Percentiles rank a stretch among this genome's conserved stretches.
Conservation (phyloP, 805 yeast species). For the Barnettozyma sucrosica region DNA sequence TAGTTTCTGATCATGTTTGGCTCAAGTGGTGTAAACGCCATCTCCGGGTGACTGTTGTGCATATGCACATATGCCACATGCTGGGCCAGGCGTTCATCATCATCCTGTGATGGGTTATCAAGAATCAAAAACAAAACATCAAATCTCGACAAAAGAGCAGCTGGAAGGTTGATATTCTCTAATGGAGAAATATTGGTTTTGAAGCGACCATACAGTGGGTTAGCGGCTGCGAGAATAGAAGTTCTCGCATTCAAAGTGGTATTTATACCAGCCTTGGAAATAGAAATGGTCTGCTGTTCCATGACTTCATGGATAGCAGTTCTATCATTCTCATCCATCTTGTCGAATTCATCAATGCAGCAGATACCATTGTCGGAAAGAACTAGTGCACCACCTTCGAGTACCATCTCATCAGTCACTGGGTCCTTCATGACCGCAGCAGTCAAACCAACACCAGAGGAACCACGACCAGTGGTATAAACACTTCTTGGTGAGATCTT, state of each 20-base stretch:
- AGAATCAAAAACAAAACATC: slow-evolving; percentile 83
- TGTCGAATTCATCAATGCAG: slow-evolving; percentile 98
- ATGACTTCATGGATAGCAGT: slow-evolving; percentile 98
- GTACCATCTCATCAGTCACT: slow-evolving; percentile 96
- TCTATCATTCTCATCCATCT: slow-evolving; percentile 95
- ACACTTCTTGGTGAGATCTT: slow-evolving; percentile 95
- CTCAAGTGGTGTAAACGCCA: slow-evolving; percentile 70
- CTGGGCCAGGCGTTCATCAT: slow-evolving; percentile 80
- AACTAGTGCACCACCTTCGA: slow-evolving; percentile 97
- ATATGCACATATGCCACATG: slow-evolving; percentile 96
- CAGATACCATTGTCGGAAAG: slow-evolving; percentile 97
- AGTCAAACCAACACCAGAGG: slow-evolving; percentile 97
- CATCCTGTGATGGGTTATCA: slow-evolving; percentile 75
- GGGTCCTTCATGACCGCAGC: slow-evolving; percentile 99
- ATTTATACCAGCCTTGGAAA: slow-evolving; percentile 95
- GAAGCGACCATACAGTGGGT: slow-evolving; percentile 92
- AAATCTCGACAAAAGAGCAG: slow-evolving; percentile 91
- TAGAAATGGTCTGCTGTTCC: slow-evolving; percentile 98
- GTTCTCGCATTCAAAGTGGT: slow-evolving; percentile 95
- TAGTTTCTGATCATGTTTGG: slow-evolving; percentile 79
- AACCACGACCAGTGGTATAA: slow-evolving; percentile 97
- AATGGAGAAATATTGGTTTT: slow-evolving; percentile 86
- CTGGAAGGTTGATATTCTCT: slow-evolving; percentile 93
- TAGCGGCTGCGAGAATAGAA: slow-evolving; percentile 96
- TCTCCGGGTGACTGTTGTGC: slow-evolving; percentile 81